These are phyloP conservation scores for Lecanoromycetidae sp. DNA, from an alignment of 2,329 filamentous ascomycete species.

Conservation along the genomic window DNA sequence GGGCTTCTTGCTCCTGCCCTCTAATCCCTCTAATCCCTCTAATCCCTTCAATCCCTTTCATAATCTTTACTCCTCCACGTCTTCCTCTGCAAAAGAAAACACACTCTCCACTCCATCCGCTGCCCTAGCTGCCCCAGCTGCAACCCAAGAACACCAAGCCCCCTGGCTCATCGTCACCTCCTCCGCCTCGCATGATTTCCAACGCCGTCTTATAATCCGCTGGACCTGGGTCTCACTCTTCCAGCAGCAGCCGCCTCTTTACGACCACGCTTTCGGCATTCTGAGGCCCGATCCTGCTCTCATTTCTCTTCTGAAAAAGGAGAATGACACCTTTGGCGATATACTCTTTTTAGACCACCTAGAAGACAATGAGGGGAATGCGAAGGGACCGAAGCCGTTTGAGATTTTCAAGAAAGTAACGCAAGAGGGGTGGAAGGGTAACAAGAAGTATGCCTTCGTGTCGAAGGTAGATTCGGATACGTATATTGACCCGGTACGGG, in stretches of 20 bases:
- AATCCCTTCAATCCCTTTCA: too few relatives aligned
- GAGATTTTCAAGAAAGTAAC: constrained; percentile 4
- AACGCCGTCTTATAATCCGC: background rate
- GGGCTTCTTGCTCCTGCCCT: too few relatives aligned
- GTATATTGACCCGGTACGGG: constrained; percentile 1
- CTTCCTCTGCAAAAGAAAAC: too few relatives aligned
- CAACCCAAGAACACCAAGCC: too few relatives aligned
- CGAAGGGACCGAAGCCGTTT: constrained; percentile 3
- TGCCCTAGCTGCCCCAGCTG: too few relatives aligned
- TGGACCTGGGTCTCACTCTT: constrained; percentile 3
- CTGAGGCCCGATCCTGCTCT: background rate
- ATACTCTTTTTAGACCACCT: constrained; percentile 4
- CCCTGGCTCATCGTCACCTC: constrained; percentile 4
- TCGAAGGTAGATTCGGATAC: constrained; percentile 9
- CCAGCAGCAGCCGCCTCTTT: background rate
- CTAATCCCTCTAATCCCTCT: too few relatives aligned
- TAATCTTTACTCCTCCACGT: too few relatives aligned
- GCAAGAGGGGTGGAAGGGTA: background rate
- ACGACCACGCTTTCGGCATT: background rate
- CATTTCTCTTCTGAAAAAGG: background rate
- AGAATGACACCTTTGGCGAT: constrained; percentile 9
- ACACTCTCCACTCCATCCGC: too few relatives aligned
- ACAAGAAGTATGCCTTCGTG: constrained; percentile 8
- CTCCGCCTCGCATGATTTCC: background rate
- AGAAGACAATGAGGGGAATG: background rate